Percentiles rank a stretch among this genome's conserved stretches.
Conservation (phyloP, 768 basidiomycete species). For the Phallus indusiatus region DNA sequence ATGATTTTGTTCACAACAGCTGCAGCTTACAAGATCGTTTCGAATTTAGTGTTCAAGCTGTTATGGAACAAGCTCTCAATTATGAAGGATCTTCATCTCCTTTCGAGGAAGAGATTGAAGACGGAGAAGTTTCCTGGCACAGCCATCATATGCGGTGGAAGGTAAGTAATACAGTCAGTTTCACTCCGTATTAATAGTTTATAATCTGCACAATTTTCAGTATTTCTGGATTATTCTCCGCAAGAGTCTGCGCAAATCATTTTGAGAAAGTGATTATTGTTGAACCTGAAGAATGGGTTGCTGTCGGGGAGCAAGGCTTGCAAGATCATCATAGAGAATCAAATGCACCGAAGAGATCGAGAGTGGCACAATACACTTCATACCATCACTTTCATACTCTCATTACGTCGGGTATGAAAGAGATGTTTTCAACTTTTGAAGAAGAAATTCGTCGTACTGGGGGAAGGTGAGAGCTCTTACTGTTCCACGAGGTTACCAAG, state of each 20-base stretch:
- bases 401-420: slow-evolving; percentile 6
- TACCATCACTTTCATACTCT: slow-evolving; percentile 4
- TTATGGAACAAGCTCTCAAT: not conserved
- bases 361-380: slow-evolving; percentile 1
- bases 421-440: slow-evolving; percentile 17
- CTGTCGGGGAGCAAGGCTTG: not conserved
- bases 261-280: slow-evolving; percentile 25
- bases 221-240: slow-evolving; percentile 23
- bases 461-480: slow-evolving; percentile 12
- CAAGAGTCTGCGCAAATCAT: slow-evolving; percentile 24
- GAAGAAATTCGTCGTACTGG: slow-evolving; percentile 8
- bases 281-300: slow-evolving; percentile 18
- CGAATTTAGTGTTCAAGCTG: too few species aligned
- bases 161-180: not conserved
- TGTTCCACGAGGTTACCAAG: too few species aligned
- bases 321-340: slow-evolving; percentile 10
- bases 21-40: too few species aligned
- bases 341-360: slow-evolving; percentile 18
- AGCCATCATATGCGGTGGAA: slow-evolving; percentile 1
- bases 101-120: not conserved
- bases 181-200: not conserved
- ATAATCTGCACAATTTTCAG: slow-evolving; percentile 11
- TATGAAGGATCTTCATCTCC: not conserved
- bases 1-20: too few species aligned
- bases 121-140: not conserved